Percentiles rank a stretch among this genome's conserved stretches.
Evolutionary conservation across 148 eudicot genomes (phyloP).

Genomic region (Hydrangea macrophylla): DNA sequence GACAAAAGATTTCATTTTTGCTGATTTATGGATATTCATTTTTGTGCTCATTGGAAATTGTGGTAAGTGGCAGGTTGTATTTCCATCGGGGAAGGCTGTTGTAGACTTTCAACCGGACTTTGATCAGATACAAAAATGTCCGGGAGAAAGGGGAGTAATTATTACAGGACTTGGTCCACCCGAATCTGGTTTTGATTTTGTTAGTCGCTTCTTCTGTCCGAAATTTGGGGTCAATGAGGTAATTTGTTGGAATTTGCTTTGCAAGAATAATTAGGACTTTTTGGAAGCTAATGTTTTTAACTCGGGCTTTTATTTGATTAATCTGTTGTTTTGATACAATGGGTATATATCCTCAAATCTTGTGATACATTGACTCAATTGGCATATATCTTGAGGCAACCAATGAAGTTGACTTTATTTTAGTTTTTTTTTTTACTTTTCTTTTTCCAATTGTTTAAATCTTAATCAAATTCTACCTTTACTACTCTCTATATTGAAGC

Average conservation of each 20-base stretch:
- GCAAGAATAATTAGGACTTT: background rate
- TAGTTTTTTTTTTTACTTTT: too few species aligned
- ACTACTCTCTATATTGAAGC: background rate
- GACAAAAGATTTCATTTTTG: background rate
- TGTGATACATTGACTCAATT: background rate
- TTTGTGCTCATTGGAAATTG: background rate
- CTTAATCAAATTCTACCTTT: background rate
- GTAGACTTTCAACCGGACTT: slow-evolving; percentile 43
- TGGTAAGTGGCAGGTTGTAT: slow-evolving; percentile 44
- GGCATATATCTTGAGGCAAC: background rate
- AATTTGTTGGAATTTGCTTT: slow-evolving; percentile 1
- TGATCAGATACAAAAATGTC: slow-evolving; percentile 40
- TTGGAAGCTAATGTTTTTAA: background rate
- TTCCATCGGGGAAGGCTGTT: slow-evolving; percentile 61
- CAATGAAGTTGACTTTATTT: too few species aligned
- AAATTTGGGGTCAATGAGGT: slow-evolving; percentile 68
- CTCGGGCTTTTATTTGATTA: background rate
- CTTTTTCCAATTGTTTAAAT: background rate
- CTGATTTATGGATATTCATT: background rate
- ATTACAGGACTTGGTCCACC: slow-evolving; percentile 54
- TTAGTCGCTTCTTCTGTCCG: slow-evolving; percentile 72
- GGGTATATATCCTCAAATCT: background rate
- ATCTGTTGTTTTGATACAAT: background rate
- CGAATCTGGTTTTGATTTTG: slow-evolving; percentile 66
- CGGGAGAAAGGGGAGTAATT: slow-evolving; percentile 66